These are phyloP conservation scores for Claviceps digitariae DNA, from an alignment of 2,329 filamentous ascomycete genomes.

Conservation along the genomic window DNA sequence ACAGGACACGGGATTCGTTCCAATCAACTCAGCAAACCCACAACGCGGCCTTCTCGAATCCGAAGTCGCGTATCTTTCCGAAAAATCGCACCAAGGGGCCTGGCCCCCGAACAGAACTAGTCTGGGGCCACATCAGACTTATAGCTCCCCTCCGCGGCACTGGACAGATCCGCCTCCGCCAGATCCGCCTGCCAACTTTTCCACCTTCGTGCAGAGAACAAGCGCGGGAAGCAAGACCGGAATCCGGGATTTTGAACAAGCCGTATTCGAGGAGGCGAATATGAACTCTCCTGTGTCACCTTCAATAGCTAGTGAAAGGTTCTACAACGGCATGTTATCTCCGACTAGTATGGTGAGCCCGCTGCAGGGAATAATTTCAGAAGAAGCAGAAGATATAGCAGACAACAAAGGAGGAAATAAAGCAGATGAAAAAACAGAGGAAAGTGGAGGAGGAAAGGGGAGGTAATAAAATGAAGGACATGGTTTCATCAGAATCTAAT, in stretches of 20 bases:
- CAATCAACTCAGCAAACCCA: neutral
- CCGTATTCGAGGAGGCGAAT: conserved; percentile 1
- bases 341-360: conserved; percentile 2
- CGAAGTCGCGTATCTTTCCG: neutral
- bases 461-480: too few relatives aligned
- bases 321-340: conserved; percentile 10
- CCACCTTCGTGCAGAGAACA: neutral
- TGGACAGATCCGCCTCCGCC: neutral
- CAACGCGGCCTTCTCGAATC: neutral
- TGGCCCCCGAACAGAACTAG: neutral
- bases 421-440: neutral
- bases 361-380: neutral
- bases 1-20: conserved; percentile 20
- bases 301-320: neutral
- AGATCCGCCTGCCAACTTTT: neutral
- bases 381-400: neutral
- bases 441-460: too few relatives aligned
- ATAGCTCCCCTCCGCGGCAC: neutral
- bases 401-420: neutral
- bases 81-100: neutral
- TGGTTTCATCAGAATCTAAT: neutral
- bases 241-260: conserved; percentile 1
- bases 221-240: neutral
- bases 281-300: conserved; percentile 4
- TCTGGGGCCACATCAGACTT: neutral